Conservation (phyloP, 2,329 filamentous ascomycete genomes). For the Diaporthe citri region DNA sequence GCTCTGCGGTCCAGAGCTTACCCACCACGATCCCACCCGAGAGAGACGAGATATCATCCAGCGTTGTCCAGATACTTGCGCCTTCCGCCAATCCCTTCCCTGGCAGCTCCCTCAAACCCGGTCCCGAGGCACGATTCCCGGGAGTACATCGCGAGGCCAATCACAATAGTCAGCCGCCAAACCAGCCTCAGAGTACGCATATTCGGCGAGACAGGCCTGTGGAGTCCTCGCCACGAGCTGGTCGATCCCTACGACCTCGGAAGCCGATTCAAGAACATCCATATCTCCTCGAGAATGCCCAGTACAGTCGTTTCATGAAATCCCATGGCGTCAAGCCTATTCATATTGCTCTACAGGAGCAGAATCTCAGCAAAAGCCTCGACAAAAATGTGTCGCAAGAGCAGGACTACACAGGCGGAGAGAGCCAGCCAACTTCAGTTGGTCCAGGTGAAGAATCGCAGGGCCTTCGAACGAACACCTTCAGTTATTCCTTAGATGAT, state of each 20-base stretch:
- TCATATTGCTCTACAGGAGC: slow-evolving; percentile 52
- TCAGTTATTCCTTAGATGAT: slow-evolving; percentile 44
- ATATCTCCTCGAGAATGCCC: slow-evolving; percentile 67
- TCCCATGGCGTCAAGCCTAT: slow-evolving; percentile 68
- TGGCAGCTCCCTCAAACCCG: slow-evolving; percentile 4
- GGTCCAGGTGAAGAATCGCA: slow-evolving; percentile 39
- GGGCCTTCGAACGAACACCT: slow-evolving; percentile 53
- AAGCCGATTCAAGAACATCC: slow-evolving; percentile 73
- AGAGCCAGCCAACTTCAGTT: slow-evolving; percentile 58
- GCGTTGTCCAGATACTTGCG: slow-evolving; percentile 44
- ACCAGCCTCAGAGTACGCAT: neutral
- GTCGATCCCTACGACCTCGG: slow-evolving; percentile 66
- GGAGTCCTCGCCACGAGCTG: slow-evolving; percentile 34
- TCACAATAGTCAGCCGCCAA: neutral
- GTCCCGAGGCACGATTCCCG: too few relatives aligned
- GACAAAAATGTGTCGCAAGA: slow-evolving; percentile 57
- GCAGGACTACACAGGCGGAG: slow-evolving; percentile 62
- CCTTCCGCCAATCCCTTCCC: slow-evolving; percentile 37
- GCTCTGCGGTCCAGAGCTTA: neutral
- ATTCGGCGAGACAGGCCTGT: slow-evolving; percentile 3
- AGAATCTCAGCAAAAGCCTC: slow-evolving; percentile 45
- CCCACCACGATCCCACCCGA: neutral
- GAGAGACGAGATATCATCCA: slow-evolving; percentile 46
- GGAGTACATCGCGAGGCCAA: neutral
- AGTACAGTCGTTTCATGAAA: slow-evolving; percentile 66